Base-by-base conservation (phyloP, 148 eudicot species). In the Gaultheria prostrata region DNA sequence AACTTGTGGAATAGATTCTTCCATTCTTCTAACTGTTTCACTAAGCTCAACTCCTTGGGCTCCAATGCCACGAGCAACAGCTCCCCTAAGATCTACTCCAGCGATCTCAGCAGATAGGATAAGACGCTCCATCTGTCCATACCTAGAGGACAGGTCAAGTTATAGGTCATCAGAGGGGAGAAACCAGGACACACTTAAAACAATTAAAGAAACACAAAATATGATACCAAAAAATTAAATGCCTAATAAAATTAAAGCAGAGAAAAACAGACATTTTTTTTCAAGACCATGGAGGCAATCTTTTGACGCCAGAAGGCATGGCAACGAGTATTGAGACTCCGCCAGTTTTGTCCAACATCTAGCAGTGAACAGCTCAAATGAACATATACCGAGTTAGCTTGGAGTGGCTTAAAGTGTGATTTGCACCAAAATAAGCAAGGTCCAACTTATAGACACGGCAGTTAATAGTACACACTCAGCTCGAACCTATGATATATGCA, bases 11-110 rank as follows among this genome's bases (percentile, higher is more conserved):
- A 96, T 91, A 21, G 99, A 94, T 83, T 96, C 99, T 82, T 94
- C 99, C 99, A 94, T 94, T 85, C 99, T 93, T 86, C 99, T 85
- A 79, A 96, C 99, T 56, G 99, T 96, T 88, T 96, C 99, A 88
- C 99, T 96, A 69, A 96, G 90, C 87, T 96, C 99, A 80, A 96
- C 90, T 77, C 99, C 99, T 84, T 96, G 99, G 74, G 98, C 93
- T 39, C 99, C 99, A 82, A 93, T 85, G 15, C 98, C 93, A 80
- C 94, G 95, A 82, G 93, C 84, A 85, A 92, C 95, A 86, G 98
- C 99, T 89, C 99, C 98, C 84, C 98, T 91, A 56, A 96, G 98
- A 88, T 96, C 98, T 84, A 96, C 81, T 67, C 88, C 93, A 61
- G 94, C 88, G 79, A 94, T 92, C 80, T 91, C 97, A 86, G 97